Base-by-base conservation (phyloP, 164 flowering plant genomes). In the Malania oleifera region DNA sequence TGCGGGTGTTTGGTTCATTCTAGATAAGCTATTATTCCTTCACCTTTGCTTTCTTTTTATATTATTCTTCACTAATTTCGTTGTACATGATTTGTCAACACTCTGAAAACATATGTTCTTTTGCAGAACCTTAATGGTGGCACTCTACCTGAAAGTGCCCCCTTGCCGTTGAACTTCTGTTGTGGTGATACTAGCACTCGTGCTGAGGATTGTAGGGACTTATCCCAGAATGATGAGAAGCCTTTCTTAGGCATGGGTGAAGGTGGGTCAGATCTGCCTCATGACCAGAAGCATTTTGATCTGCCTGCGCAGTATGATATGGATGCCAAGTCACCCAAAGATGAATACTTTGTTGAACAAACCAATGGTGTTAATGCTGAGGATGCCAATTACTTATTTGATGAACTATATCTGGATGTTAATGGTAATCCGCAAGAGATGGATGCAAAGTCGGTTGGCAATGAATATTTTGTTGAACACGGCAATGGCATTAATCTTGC, bases 81-180 rank as follows among this genome's bases (percentile, higher is more conserved):
- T 37, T n/a, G 14, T 18, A 8, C 49, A 28, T 54, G 40, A 22
- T 67, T 40, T 20, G 17, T 40, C 17, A 24, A 26, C 14, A 29
- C 1, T 43, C 11, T 40, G 1, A 2, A 23, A 28, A 53, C 6
- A 29, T 2, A 2, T 61, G 38, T 35, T 31, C 52, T 62, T 23
- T 59, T 19, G 19, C 72, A 81, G 86, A 70, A 71, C 38, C 51
- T 73, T 28, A 66, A 64, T n/a, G 4, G 28, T 12, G 62, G 37
- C 20, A 40, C 31, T 59, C 52, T 76, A 17, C 23, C 63, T 40
- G 75, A 68, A 47, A 41, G 53, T 64, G 46, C 61, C 46, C 61
- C 74, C 12, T 57, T 53, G 57, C 74, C 70, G 17, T 29, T 44
- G 31, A 70, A 64, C 57, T 62, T 54, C 58, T 60, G 38, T 51